Percentiles rank a stretch among this genome's conserved stretches.
phyloP scores from a whole-genome alignment of 352 stramenopile species.

The Globisporangium nunn region DNA sequence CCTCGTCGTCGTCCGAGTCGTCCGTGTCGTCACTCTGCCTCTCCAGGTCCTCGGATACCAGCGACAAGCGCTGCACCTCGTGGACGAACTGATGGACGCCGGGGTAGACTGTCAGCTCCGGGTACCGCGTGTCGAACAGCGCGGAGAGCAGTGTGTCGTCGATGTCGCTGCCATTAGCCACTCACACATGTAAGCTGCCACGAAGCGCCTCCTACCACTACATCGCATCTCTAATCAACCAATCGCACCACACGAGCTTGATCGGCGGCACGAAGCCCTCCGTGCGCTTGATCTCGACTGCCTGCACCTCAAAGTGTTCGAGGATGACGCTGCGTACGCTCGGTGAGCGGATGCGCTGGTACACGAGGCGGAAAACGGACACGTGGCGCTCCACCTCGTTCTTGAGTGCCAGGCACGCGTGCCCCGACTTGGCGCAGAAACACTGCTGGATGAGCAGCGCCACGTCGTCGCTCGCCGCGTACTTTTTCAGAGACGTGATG shows the following conservation, averaged over 20 bases:
- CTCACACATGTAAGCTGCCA: background rate
- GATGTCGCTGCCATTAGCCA: conserved; percentile 42
- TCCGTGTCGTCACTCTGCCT: conserved; percentile 2
- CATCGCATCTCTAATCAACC: background rate
- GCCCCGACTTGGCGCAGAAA: conserved; percentile 34
- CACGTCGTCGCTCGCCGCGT: conserved; percentile 37
- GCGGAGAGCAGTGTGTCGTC: conserved; percentile 74
- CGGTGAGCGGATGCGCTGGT: conserved; percentile 42
- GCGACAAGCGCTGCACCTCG: conserved; percentile 46
- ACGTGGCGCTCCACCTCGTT: conserved; percentile 58
- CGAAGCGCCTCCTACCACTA: no score
- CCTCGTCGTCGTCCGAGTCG: conserved; percentile 16
- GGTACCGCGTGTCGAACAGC: conserved; percentile 76
- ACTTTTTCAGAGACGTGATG: conserved; percentile 50
- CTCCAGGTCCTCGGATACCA: conserved; percentile 15
- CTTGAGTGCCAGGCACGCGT: conserved; percentile 51
- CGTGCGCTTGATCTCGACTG: conserved; percentile 16
- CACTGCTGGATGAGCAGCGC: conserved; percentile 49
- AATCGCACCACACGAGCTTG: conserved; percentile 63
- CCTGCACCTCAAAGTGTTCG: conserved; percentile 58
- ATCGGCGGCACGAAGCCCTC: conserved; percentile 38
- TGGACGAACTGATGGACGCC: conserved; percentile 79
- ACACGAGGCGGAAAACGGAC: conserved; percentile 65
- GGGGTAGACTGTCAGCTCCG: conserved; percentile 75
- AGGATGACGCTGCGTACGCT: conserved; percentile 45